Evolutionary conservation across 2,329 filamentous ascomycete species (phyloP), one percentile per base, ranked within the genome.

Genomic region (Colletotrichum sansevieriae): DNA sequence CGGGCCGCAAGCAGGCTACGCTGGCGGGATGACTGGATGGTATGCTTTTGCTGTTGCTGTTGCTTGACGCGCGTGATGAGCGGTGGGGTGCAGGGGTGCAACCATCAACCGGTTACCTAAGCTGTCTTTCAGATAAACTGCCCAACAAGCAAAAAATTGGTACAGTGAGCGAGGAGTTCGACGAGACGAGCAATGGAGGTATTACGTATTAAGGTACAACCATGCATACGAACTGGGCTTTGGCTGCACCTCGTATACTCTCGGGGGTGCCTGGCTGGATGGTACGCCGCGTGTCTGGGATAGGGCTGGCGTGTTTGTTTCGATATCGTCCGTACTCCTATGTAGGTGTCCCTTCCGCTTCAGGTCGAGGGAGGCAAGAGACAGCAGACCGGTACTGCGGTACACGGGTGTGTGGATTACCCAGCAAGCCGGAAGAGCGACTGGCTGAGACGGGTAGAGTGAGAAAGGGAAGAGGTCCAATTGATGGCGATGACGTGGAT

Each of bases 41-140:
- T 44, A 57, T 65, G 61, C 37, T 66, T 57, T 18, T 67, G 63
- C 29, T n/a, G n/a, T n/a, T n/a, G n/a, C n/a, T 68, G 43, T 29
- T 29, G 29, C 18, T 62, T 67, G 63, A 67, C 63, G 63, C 67
- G 67, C 44, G 67, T 70, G 67, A 68, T 70, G 63, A 41, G 49
- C 63, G 44, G 67, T 63, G 67, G 63, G 57, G 67, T 46, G 47
- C 67, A 70, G 57, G 67, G 67, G 57, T 70, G 41, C 37, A 18
- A 68, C 58, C 56, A 44, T 70, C 67, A 68, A 70, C 52, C 46
- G 56, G 63, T 57, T 57, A 51, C 47, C 33, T 33, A 29, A 54
- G 57, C 57, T 67, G 37, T 67, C 67, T 70, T 62, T 68, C 62
- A 56, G 47, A 65, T 56, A 56, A 49, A 65, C 47, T 60, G 55